Evolutionary conservation across 225 moss, liverwort and hornwort species (phyloP).

Genomic region (Straminergon stramineum): DNA sequence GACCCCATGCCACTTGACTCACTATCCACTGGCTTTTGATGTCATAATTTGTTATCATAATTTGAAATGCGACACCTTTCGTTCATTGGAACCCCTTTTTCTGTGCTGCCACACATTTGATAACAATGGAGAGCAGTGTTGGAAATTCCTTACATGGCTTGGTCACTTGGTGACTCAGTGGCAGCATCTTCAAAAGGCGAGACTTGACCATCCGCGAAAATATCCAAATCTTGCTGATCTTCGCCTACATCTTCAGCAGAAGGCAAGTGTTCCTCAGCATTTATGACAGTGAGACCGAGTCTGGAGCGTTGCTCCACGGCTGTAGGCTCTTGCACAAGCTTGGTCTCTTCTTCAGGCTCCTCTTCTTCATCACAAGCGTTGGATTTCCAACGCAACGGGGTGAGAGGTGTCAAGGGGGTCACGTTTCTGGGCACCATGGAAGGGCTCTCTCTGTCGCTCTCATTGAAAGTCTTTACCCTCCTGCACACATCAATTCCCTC

Average conservation of each 20-base stretch:
- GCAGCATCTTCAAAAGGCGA: neutral
- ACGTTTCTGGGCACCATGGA: constrained; percentile 26
- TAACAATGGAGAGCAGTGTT: neutral
- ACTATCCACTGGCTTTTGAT: neutral
- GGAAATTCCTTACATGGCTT: constrained; percentile 11
- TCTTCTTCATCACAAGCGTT: constrained; percentile 5
- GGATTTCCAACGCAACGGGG: constrained; percentile 42
- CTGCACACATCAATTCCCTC: neutral
- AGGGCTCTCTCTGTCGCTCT: constrained; percentile 24
- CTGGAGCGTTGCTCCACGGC: neutral
- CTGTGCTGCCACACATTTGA: neutral
- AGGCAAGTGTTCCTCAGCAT: neutral
- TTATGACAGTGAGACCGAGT: neutral
- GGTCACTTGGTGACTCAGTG: neutral
- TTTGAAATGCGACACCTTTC: neutral
- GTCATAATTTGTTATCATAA: neutral
- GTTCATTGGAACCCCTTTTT: neutral
- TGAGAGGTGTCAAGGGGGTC: constrained; percentile 41
- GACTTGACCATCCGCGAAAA: neutral
- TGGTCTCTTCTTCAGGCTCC: constrained; percentile 2
- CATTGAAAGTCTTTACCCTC: constrained; percentile 27
- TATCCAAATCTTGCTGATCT: neutral
- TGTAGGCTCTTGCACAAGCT: constrained; percentile 7
- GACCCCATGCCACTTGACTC: neutral
- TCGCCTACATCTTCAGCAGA: neutral